Base-by-base conservation (phyloP, 1,284 basidiomycete species). In the Tilletia caries region DNA sequence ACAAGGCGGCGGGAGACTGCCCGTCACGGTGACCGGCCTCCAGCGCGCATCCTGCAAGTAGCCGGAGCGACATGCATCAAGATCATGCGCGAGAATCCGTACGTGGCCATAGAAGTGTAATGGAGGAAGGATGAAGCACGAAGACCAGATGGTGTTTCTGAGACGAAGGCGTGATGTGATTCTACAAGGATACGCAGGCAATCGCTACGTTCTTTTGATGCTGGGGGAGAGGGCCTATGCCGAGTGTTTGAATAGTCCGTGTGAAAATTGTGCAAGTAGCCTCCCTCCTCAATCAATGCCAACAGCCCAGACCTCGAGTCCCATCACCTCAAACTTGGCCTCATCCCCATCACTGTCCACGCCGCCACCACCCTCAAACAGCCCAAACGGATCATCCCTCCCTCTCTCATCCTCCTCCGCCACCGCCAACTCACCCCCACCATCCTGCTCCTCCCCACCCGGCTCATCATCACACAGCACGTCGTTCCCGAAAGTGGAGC, bases 401-500 rank as follows among this genome's bases (percentile, higher is more conserved):
- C 13, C 13, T 2, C 32, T 33, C 32, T 48, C 65, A 15, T 27
- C 65, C 58, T 32, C 25, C 58, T 34, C 12, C 13, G 27, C 2
- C 27, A 33, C 58, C 13, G 71, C 66, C 50, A 67, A 62, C n/a
- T 46, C 64, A 20, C 65, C 48, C n/a, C 62, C 65, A 27, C 65
- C 68, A 66, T 67, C 33, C 70, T 18, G n/a, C 46, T 67, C 50
- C 52, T 67, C 43, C 18, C 48, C 33, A 48, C 58, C 58, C 15
- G 58, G 58, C 58, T 62, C 58, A 13, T 65, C 68, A 41, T 76
- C 75, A 79, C 92, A 94, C 4, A 97, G 84, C 0, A 91, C 88
- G 50, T 92, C 91, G 77, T 98, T 98, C 60, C 88, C 89, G 83
- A 95, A 98, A 0, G 93, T 93, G 0, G 90, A 90, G 79, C 93